Evolutionary conservation across 1,284 basidiomycete species (phyloP), one percentile per base, ranked within the genome.

Genomic region (Golubevia pallescens): DNA sequence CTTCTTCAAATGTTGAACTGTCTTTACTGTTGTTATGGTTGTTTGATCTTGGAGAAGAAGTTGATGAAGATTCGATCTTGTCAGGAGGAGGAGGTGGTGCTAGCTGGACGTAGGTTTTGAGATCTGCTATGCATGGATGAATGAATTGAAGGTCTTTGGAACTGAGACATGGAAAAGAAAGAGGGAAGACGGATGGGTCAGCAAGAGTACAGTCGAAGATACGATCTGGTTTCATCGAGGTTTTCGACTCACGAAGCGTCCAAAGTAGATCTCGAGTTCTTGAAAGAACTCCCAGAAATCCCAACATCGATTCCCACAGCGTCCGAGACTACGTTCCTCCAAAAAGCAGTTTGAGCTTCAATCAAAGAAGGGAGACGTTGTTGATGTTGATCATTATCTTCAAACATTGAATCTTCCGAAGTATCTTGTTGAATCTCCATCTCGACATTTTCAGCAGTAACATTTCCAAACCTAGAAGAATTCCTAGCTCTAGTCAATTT

Each of bases 81-180:
- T 24, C 23, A 10, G 32, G 32, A 13, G 55, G 32, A 34, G 23
- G 55, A 21, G 57, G 67, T 38, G 71, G 71, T 32, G 67, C 65
- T 21, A 76, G 61, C 2, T 64, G 64, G n/a, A 76, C 74, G 42
- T 63, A 72, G 58, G 68, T 67, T 52, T 63, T 64, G 48, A 76
- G 63, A 42, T 76, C 74, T 34, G 69, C 71, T 2, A 76, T 62
- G 23, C 64, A 24, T 7, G 69, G 58, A 21, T 68, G 63, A 38
- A 76, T 69, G 19, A 48, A 48, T 10, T 10, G 8, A 48, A 48
- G 42, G 16, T 48, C 42, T 16, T 48, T 48, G 8, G 42, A 48
- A 16, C 42, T 48, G 42, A 48, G 28, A 28, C 28, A 28, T 28
- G 28, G 28, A 28, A 28, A 28, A 28, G 28, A 28, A 28, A 48